Evolutionary conservation across 139 green algal species (phyloP).

Genomic region (Monoraphidium neglectum): DNA sequence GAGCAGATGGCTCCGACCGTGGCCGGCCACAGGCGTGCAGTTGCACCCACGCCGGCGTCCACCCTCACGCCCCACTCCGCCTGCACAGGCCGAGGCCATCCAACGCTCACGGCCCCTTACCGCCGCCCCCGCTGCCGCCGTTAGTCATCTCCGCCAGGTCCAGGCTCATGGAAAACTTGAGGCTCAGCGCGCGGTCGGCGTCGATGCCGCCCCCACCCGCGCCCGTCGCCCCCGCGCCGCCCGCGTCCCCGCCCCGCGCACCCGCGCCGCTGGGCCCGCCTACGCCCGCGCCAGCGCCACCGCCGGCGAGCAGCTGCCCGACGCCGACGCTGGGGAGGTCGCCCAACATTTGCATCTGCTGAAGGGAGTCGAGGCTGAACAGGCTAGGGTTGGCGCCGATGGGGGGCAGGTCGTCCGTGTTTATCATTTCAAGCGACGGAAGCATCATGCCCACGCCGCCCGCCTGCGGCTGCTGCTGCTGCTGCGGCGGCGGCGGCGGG

Average conservation of each 20-base stretch:
- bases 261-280: neutral
- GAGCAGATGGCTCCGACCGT: no score
- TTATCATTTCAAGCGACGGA: constrained; percentile 40
- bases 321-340: constrained; percentile 27
- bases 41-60: no score
- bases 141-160: neutral
- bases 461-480: constrained; percentile 8
- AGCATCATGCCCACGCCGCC: no score
- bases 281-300: neutral
- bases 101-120: no score
- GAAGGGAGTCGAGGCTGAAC: constrained; percentile 19
- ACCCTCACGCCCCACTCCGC: no score
- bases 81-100: no score
- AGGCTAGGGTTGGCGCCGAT: constrained; percentile 23
- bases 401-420: constrained; percentile 40
- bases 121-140: no score
- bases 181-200: neutral
- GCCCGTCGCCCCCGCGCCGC: neutral
- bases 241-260: constrained; percentile 21
- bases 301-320: constrained; percentile 5
- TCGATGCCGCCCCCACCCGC: neutral
- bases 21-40: no score
- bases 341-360: constrained; percentile 27
- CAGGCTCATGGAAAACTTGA: neutral
- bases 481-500: neutral